Conservation (phyloP, 805 yeast genomes). For the Lachancea meyersii region DNA sequence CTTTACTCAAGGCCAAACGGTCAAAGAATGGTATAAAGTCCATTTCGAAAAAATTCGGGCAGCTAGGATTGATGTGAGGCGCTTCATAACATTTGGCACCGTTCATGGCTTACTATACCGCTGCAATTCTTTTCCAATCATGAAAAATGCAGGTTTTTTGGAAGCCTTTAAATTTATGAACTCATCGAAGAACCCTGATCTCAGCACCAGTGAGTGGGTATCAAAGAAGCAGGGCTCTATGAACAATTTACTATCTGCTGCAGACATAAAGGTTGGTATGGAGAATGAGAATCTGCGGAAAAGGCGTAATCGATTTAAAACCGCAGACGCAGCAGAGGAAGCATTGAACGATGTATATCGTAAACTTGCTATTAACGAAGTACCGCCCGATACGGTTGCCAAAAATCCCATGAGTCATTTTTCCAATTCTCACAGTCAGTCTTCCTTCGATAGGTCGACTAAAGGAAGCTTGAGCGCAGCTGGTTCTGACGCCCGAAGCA, state of each 20-base stretch:
- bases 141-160: conserved; percentile 24
- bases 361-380: conserved; percentile 18
- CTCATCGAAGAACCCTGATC: conserved; percentile 15
- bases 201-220: conserved; percentile 11
- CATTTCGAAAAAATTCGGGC: conserved; percentile 47
- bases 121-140: conserved; percentile 68
- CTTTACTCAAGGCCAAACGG: conserved; percentile 67
- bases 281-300: conserved; percentile 4
- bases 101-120: conserved; percentile 76
- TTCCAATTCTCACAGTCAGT: background rate
- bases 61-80: conserved; percentile 66
- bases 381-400: background rate
- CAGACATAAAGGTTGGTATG: conserved; percentile 27
- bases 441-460: conserved; percentile 3
- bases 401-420: conserved; percentile 5
- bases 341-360: conserved; percentile 25
- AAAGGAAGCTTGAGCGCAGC: conserved; percentile 12
- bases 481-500: conserved; percentile 7
- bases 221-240: conserved; percentile 8
- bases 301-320: conserved; percentile 2
- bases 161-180: conserved; percentile 12
- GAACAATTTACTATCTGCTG: conserved; percentile 26
- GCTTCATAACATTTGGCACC: conserved; percentile 83
- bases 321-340: conserved; percentile 27
- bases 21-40: conserved; percentile 76